phyloP scores from a whole-genome alignment of 306 rosid genomes.

The Trifolium pratense region DNA sequence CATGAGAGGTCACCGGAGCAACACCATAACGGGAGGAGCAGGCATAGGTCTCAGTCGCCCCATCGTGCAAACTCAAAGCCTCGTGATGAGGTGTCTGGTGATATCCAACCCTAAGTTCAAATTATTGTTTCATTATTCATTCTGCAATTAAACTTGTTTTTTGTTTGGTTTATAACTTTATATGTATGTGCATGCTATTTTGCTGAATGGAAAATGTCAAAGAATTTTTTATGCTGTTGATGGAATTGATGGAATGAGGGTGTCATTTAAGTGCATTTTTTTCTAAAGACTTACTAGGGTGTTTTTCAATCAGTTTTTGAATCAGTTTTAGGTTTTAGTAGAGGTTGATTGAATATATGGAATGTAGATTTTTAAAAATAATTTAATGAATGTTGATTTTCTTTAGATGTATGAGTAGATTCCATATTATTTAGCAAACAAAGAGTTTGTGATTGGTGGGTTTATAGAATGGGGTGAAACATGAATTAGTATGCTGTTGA shows the following conservation, averaged over 20 bases:
- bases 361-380: conserved; percentile 15
- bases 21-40: conserved; percentile 53
- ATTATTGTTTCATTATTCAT: conserved; percentile 19
- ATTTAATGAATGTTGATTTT: conserved; percentile 4
- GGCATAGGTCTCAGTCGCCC: conserved; percentile 64
- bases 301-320: not conserved
- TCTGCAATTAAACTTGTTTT: conserved; percentile 3
- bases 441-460: conserved; percentile 20
- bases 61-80: conserved; percentile 46
- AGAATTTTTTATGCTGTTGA: not conserved
- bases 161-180: not conserved
- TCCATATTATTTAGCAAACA: not conserved
- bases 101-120: conserved; percentile 65
- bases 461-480: not conserved
- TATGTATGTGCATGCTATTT: too few relatives aligned
- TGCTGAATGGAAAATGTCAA: conserved; percentile 14
- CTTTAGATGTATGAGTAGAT: conserved; percentile 10
- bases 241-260: conserved; percentile 22
- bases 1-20: conserved; percentile 56
- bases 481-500: not conserved
- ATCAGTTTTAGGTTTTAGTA: not conserved
- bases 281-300: not conserved
- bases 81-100: conserved; percentile 98
- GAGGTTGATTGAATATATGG: conserved; percentile 22
- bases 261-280: not conserved